Conservation (phyloP, 208 protist species). For the Acanthamoeba sp. region DNA sequence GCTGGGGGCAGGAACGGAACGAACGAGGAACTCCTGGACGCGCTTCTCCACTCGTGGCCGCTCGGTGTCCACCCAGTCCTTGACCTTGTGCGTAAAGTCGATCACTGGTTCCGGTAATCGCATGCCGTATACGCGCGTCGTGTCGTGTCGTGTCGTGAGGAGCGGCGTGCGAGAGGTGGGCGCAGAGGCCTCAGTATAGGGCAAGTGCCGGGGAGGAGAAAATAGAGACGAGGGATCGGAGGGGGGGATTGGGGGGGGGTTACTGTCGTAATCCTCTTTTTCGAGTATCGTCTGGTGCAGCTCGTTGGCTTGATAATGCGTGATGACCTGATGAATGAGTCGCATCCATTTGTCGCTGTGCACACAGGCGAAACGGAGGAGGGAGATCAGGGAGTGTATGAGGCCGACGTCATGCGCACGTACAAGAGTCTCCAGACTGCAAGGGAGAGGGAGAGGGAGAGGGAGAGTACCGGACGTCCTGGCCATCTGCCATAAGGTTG, state of each 20-base stretch:
- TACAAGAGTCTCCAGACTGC: no score
- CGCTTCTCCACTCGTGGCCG: neutral
- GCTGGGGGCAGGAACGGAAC: no score
- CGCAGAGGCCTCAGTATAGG: no score
- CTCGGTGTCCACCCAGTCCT: slow-evolving; percentile 5
- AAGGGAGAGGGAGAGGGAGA: neutral
- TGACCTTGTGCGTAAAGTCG: slow-evolving; percentile 23
- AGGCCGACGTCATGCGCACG: neutral
- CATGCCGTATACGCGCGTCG: no score
- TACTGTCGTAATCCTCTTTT: neutral
- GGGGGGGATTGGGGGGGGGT: no score
- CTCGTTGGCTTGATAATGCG: neutral
- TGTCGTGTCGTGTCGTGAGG: no score
- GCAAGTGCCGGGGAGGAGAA: no score
- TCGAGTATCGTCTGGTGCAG: neutral
- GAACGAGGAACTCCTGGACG: slow-evolving; percentile 8
- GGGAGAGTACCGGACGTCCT: neutral
- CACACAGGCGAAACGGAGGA: neutral
- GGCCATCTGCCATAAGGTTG: slow-evolving; percentile 32
- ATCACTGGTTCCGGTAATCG: no score
- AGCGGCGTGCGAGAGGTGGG: no score
- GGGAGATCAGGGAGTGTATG: neutral
- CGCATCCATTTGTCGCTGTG: neutral
- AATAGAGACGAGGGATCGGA: no score
- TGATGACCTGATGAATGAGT: neutral